Evolutionary conservation across 257 asterid species (phyloP).

Genomic region (Nemophila menziesii): DNA sequence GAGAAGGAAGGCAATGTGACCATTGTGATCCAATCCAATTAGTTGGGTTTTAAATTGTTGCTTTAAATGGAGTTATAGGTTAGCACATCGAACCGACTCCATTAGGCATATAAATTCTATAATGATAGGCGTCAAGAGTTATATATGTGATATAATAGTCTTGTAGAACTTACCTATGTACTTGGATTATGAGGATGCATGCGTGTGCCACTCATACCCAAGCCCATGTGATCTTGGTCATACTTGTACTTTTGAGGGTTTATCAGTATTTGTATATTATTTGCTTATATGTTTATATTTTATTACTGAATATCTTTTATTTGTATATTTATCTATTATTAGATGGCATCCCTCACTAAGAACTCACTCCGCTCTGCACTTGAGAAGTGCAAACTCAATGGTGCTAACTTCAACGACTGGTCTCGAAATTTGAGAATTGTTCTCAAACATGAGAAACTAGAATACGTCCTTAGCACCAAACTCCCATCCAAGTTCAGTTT

Average conservation of each 20-base stretch:
- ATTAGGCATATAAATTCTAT: neutral
- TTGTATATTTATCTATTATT: no score
- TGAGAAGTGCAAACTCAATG: neutral
- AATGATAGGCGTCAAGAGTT: no score
- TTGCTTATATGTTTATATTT: no score
- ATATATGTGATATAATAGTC: no score
- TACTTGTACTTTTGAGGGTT: neutral
- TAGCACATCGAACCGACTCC: neutral
- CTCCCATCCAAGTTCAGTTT: no score
- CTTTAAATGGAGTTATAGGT: conserved; percentile 1
- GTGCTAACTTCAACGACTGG: neutral
- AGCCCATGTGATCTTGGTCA: neutral
- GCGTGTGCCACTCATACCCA: conserved; percentile 1
- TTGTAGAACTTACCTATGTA: no score
- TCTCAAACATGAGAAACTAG: no score
- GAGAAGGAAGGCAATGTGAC: no score
- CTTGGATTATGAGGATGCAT: neutral
- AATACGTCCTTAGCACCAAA: no score
- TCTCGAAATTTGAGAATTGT: neutral
- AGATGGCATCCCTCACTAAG: no score
- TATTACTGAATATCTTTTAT: neutral
- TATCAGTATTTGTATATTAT: neutral
- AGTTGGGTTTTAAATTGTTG: neutral
- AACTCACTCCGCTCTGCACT: conserved; percentile 1
- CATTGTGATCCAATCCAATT: neutral